Conservation (phyloP, 129 eudicot species). For the Centrapalus pauciflorus region DNA sequence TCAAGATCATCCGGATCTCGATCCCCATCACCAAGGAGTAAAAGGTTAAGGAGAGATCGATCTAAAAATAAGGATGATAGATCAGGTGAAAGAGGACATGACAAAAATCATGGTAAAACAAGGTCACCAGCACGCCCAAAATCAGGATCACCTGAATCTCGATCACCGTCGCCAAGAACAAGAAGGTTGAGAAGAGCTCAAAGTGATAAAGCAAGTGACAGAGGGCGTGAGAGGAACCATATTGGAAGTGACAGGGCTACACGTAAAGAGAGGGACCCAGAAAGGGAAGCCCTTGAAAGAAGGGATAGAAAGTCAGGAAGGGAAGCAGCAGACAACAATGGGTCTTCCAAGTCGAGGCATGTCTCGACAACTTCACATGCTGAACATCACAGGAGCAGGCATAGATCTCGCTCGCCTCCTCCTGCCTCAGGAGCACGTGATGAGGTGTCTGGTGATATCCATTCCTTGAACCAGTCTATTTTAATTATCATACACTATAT, state of each 20-base stretch:
- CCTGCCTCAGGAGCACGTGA: conserved; percentile 46
- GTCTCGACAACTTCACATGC: conserved; percentile 46
- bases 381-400: conserved; percentile 48
- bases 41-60: conserved; percentile 37
- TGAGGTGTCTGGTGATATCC: conserved; percentile 98
- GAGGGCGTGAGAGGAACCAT: conserved; percentile 32
- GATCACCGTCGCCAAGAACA: conserved; percentile 68
- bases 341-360: conserved; percentile 53
- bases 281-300: conserved; percentile 37
- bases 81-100: conserved; percentile 30
- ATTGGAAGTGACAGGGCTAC: conserved; percentile 40
- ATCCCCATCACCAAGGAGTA: conserved; percentile 53
- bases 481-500: background rate
- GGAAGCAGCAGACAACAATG: conserved; percentile 41
- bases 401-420: conserved; percentile 65
- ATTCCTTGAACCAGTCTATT: conserved; percentile 15
- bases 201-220: conserved; percentile 43
- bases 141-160: conserved; percentile 41
- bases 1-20: conserved; percentile 29
- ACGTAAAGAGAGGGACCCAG: conserved; percentile 45
- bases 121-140: conserved; percentile 32
- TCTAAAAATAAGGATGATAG: conserved; percentile 33
- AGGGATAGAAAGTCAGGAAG: conserved; percentile 47
- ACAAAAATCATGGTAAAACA: conserved; percentile 22
- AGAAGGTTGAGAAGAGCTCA: conserved; percentile 63